Percentiles rank a stretch among this genome's conserved stretches.
phyloP scores from a whole-genome alignment of 768 basidiomycete genomes.

The Myochromella boudieri region DNA sequence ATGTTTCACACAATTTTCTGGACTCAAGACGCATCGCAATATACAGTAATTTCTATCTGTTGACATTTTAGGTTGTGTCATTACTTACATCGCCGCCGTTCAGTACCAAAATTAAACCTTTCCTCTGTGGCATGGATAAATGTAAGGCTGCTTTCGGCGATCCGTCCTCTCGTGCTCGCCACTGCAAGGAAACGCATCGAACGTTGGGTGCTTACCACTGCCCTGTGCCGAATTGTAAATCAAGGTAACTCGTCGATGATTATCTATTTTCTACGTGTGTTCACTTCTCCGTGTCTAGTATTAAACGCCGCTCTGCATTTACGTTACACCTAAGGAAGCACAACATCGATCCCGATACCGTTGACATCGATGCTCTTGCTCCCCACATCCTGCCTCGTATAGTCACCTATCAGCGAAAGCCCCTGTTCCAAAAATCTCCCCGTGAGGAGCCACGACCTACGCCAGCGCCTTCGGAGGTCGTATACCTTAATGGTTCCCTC shows the following conservation, averaged over 20 bases:
- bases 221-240: constrained; percentile 41
- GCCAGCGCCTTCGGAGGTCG: no score
- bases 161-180: constrained; percentile 68
- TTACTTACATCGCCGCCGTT: not conserved
- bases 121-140: constrained; percentile 42
- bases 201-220: constrained; percentile 44
- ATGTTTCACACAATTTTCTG: constrained; percentile 57
- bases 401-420: constrained; percentile 13
- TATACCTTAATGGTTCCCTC: no score
- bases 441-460: no score
- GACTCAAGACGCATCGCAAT: constrained; percentile 63
- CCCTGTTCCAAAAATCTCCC: no score
- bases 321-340: constrained; percentile 55
- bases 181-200: constrained; percentile 59
- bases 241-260: constrained; percentile 36
- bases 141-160: constrained; percentile 62
- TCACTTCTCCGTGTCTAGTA: constrained; percentile 35
- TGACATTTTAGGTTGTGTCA: not conserved
- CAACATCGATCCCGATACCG: constrained; percentile 27
- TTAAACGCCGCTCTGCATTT: constrained; percentile 65
- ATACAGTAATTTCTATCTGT: constrained; percentile 51
- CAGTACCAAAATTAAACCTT: constrained; percentile 55
- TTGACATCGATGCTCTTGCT: constrained; percentile 32
- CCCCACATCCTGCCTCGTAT: constrained; percentile 23
- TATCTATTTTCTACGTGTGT: constrained; percentile 1